Percentiles rank a stretch among this genome's conserved stretches.
phyloP scores from a whole-genome alignment of 768 basidiomycete species.

The Trametes meyenii region DNA sequence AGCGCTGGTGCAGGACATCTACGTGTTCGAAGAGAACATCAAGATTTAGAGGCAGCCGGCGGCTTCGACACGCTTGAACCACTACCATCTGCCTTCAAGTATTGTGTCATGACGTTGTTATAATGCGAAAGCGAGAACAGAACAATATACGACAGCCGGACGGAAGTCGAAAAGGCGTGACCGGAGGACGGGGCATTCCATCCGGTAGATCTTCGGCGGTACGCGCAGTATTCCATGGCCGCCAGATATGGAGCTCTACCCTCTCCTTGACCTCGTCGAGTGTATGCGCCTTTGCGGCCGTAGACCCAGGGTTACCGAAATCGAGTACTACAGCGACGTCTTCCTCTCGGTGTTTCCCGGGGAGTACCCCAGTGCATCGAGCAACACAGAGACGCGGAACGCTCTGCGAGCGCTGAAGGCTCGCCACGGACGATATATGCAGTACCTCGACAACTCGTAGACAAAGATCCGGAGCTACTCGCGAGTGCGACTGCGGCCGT shows the following conservation, averaged over 20 bases:
- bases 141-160: conserved; percentile 15
- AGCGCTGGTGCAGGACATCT: too few relatives aligned
- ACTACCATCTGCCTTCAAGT: too few relatives aligned
- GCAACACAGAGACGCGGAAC: conserved; percentile 23
- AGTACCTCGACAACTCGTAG: conserved; percentile 48
- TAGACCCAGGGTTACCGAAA: conserved; percentile 18
- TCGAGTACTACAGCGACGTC: conserved; percentile 20
- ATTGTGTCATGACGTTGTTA: neutral
- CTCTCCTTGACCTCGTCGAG: conserved; percentile 44
- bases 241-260: conserved; percentile 47
- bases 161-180: neutral
- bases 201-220: neutral
- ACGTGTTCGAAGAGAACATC: too few relatives aligned
- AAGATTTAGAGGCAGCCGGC: too few relatives aligned
- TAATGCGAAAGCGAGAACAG: conserved; percentile 24
- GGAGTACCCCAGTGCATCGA: conserved; percentile 14
- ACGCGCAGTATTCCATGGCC: conserved; percentile 43
- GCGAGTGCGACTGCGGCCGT: conserved; percentile 11
- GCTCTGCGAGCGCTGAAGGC: conserved; percentile 32
- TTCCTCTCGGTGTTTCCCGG: conserved; percentile 5
- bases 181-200: neutral
- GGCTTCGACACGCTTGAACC: too few relatives aligned
- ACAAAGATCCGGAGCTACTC: conserved; percentile 44
- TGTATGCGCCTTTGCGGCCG: conserved; percentile 15
- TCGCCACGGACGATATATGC: conserved; percentile 35